Evolutionary conservation across 768 basidiomycete genomes (phyloP).

Genomic region (Leccinum fibrillosum): DNA sequence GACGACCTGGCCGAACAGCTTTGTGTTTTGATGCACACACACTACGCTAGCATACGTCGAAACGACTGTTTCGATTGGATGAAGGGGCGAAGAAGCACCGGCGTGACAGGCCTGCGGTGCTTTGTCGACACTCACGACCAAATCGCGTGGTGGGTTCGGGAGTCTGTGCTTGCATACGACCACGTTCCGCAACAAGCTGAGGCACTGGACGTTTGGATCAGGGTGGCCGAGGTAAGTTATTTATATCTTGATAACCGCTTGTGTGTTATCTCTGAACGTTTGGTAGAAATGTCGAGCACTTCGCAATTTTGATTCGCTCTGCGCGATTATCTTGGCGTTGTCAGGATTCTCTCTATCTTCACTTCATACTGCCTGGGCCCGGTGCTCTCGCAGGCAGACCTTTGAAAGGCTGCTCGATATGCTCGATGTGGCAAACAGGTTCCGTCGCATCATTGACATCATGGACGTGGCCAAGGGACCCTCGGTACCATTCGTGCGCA

Average conservation of each 20-base stretch:
- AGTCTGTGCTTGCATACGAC: constrained; percentile 53
- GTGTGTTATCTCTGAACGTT: neutral
- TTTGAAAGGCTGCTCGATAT: constrained; percentile 52
- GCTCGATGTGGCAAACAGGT: constrained; percentile 49
- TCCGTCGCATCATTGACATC: constrained; percentile 43
- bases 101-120: constrained; percentile 42
- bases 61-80: constrained; percentile 73
- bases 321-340: constrained; percentile 61
- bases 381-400: constrained; percentile 47
- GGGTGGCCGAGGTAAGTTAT: constrained; percentile 63
- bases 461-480: constrained; percentile 43
- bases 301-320: constrained; percentile 67
- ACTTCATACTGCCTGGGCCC: constrained; percentile 65
- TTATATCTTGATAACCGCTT: neutral
- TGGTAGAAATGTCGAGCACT: constrained; percentile 59
- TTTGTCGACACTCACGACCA: constrained; percentile 64
- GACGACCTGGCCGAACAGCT: constrained; percentile 77
- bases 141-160: constrained; percentile 64
- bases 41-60: constrained; percentile 67
- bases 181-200: constrained; percentile 52
- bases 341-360: constrained; percentile 56
- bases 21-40: constrained; percentile 65
- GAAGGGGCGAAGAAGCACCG: constrained; percentile 35
- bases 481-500: constrained; percentile 66
- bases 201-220: constrained; percentile 71